A percentile compares a stretch with the other conserved stretches of the same genome.
phyloP scores from a whole-genome alignment of 495 filamentous ascomycete genomes.

The Penicillium odoratum region DNA sequence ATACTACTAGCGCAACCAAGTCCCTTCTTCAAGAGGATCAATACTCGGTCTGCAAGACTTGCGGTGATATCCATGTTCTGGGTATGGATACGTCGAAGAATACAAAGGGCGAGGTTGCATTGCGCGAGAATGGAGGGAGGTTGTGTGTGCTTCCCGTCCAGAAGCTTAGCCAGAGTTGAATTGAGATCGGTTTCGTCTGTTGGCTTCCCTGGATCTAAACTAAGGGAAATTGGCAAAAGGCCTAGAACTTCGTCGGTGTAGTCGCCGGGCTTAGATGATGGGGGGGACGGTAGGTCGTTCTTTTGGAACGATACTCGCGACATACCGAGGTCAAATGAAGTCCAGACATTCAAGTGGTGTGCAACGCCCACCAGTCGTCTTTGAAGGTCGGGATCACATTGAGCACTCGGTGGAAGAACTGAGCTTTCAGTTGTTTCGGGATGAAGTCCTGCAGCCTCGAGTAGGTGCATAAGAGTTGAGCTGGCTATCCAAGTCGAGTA shows the following conservation, averaged over 20 bases:
- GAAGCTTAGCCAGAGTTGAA: conserved; percentile 18
- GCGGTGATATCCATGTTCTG: conserved; percentile 35
- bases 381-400: conserved; percentile 33
- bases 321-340: conserved; percentile 51
- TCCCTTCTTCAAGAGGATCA: conserved; percentile 26
- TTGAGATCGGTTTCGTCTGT: conserved; percentile 33
- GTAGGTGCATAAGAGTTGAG: conserved; percentile 50
- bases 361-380: conserved; percentile 43
- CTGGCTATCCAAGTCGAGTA: conserved; percentile 52
- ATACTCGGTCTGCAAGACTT: conserved; percentile 25
- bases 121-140: conserved; percentile 45
- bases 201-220: conserved; percentile 34
- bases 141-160: conserved; percentile 31
- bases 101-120: conserved; percentile 50
- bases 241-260: conserved; percentile 38
- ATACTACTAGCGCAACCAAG: conserved; percentile 37
- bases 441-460: conserved; percentile 51
- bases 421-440: conserved; percentile 27
- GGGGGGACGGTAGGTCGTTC: conserved; percentile 23
- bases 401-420: conserved; percentile 14
- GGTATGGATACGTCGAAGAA: conserved; percentile 45
- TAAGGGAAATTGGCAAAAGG: conserved; percentile 37
- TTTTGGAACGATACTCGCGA: conserved; percentile 40
- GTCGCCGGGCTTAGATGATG: conserved; percentile 26
- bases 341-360: conserved; percentile 47